Percentiles rank a stretch among this genome's conserved stretches.
These are phyloP conservation scores for Melaleuca quinquenervia DNA, from an alignment of 345 rosid genomes.

Conservation along the genomic window DNA sequence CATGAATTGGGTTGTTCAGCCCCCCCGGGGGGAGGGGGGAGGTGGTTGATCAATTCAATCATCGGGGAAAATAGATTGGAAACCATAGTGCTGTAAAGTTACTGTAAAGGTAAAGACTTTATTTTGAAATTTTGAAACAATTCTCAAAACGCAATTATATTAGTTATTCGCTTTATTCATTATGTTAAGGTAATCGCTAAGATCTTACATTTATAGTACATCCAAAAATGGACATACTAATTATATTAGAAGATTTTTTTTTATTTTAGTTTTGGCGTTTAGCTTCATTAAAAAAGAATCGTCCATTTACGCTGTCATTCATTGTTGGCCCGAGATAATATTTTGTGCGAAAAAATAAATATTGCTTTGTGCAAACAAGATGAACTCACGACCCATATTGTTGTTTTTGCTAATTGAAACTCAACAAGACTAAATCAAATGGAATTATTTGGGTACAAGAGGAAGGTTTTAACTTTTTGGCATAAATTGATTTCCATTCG, in stretches of 20 bases:
- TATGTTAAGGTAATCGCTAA: background rate
- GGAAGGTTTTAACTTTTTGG: background rate
- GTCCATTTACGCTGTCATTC: background rate
- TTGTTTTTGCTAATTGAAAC: background rate
- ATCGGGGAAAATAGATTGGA: background rate
- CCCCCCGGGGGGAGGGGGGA: no score
- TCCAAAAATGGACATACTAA: background rate
- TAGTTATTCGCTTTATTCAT: background rate
- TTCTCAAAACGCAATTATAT: background rate
- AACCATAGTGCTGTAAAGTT: background rate
- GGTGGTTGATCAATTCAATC: background rate
- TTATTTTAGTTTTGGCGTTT: fast-evolving
- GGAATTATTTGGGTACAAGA: background rate
- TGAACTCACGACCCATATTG: background rate
- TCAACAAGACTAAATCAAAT: background rate
- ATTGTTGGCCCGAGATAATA: background rate
- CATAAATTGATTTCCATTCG: background rate
- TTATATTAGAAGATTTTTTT: background rate
- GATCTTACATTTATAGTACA: background rate
- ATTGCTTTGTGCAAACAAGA: background rate
- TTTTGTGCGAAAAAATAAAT: fast-evolving
- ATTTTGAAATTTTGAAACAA: background rate
- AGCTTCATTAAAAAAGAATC: background rate
- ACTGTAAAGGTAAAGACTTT: background rate
- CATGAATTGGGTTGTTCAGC: no score